Conservation (phyloP, 192 early-diverging fungal species). For the Pilobolus umbonatus region DNA sequence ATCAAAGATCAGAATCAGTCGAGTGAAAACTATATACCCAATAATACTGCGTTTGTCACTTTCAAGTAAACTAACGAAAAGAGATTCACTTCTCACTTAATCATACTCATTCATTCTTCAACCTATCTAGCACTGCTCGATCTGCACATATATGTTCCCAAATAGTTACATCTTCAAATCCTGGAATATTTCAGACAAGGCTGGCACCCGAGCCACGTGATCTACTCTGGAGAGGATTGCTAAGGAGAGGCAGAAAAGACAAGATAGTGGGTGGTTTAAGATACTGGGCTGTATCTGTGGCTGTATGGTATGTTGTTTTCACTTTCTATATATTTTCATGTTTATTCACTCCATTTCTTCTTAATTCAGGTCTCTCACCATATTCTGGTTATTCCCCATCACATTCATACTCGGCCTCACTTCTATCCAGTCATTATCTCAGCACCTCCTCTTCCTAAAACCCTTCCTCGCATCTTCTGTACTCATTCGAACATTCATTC, state of each 20-base stretch:
- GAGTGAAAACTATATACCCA: constrained; percentile 41
- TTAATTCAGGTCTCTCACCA: constrained; percentile 45
- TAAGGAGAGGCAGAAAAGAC: constrained; percentile 39
- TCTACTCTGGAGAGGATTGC: constrained; percentile 53
- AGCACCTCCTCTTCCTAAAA: constrained; percentile 39
- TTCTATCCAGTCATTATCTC: constrained; percentile 43
- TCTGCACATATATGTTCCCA: constrained; percentile 56
- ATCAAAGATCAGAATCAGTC: constrained; percentile 36
- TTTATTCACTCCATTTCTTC: neutral
- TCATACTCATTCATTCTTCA: neutral
- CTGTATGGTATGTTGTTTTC: constrained; percentile 23
- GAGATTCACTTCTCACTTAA: neutral
- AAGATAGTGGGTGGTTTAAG: constrained; percentile 42
- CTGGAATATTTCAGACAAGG: constrained; percentile 43
- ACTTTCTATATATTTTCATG: neutral
- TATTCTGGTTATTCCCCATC: constrained; percentile 64
- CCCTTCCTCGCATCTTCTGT: constrained; percentile 41
- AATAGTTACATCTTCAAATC: constrained; percentile 44
- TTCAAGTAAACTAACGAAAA: constrained; percentile 36
- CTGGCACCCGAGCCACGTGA: constrained; percentile 62
- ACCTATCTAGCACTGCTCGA: constrained; percentile 29
- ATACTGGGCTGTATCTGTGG: constrained; percentile 39
- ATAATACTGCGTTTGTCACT: constrained; percentile 56
- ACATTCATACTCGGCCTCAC: constrained; percentile 52
- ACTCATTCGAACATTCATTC: constrained; percentile 40